Evolutionary conservation across 2,329 filamentous ascomycete species (phyloP).

Genomic region (Dothidotthia symphoricarpi): DNA sequence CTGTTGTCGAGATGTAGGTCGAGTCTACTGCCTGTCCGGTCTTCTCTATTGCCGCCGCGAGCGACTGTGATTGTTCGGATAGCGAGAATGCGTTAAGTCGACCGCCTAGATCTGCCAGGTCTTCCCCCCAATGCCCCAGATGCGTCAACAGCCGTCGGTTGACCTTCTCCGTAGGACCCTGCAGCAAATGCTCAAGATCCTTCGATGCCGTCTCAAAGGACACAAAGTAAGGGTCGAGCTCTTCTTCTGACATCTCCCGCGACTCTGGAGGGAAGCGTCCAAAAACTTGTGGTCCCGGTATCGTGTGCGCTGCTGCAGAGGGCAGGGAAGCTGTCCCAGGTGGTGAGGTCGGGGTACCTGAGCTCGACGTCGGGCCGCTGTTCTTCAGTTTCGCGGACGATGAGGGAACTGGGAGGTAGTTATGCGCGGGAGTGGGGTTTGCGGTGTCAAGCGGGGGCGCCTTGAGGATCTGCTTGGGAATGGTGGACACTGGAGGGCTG

Average conservation of each 20-base stretch:
- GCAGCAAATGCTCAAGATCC: constrained; percentile 82
- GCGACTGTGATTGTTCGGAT: constrained; percentile 83
- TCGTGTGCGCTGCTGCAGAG: constrained; percentile 57
- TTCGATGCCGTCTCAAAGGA: constrained; percentile 90
- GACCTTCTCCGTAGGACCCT: constrained; percentile 94
- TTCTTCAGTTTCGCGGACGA: constrained; percentile 80
- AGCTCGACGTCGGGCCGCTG: constrained; percentile 44
- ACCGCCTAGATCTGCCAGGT: constrained; percentile 91
- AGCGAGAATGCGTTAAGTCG: constrained; percentile 95
- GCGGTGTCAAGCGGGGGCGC: constrained; percentile 92
- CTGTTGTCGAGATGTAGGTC: constrained; percentile 93
- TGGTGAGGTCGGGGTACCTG: constrained; percentile 57
- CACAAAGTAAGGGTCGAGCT: constrained; percentile 93
- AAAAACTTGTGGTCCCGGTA: constrained; percentile 63
- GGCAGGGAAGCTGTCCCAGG: constrained; percentile 50
- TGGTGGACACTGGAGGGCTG: constrained; percentile 82
- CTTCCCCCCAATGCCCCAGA: constrained; percentile 76
- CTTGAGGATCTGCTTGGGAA: constrained; percentile 91
- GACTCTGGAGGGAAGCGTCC: constrained; percentile 80
- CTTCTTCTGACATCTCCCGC: constrained; percentile 75
- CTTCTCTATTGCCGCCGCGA: constrained; percentile 90
- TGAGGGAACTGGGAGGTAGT: constrained; percentile 81
- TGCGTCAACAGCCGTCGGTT: constrained; percentile 88
- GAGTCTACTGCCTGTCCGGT: constrained; percentile 92
- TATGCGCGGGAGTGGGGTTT: constrained; percentile 85